Conservation (phyloP, 495 filamentous ascomycete species). For the Stereocaulon alpinum region DNA sequence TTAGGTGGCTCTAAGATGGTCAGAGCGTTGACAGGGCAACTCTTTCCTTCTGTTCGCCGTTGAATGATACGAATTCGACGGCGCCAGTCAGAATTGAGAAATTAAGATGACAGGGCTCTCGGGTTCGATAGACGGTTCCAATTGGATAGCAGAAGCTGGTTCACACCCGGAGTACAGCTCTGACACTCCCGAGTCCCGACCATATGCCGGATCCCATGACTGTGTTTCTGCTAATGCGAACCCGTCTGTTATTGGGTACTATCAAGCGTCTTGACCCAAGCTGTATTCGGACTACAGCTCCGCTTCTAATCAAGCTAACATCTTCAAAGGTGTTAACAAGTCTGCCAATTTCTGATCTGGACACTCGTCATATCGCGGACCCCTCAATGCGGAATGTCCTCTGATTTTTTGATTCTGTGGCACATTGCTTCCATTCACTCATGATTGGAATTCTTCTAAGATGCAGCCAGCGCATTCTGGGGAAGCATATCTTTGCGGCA, state of each 20-base stretch:
- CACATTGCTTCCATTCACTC: background rate
- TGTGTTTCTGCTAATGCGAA: background rate
- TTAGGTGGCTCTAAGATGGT: slow-evolving; percentile 18
- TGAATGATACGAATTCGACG: background rate
- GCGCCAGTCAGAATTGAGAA: background rate
- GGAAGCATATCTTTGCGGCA: background rate
- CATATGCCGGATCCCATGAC: background rate
- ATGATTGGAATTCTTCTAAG: background rate
- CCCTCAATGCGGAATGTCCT: too few species aligned
- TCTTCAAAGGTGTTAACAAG: too few species aligned
- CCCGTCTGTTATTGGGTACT: background rate
- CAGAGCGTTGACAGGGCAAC: slow-evolving; percentile 2
- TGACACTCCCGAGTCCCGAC: background rate
- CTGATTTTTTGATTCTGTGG: background rate
- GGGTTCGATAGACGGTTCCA: background rate
- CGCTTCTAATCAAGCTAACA: background rate
- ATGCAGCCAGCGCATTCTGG: too few species aligned
- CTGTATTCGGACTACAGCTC: background rate
- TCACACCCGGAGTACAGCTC: background rate
- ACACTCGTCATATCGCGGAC: too few species aligned
- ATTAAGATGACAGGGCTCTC: background rate
- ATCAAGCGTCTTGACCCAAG: background rate
- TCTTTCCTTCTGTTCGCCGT: background rate
- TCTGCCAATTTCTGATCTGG: too few species aligned
- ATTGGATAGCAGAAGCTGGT: background rate